Conservation (phyloP, 164 flowering plant genomes). For the Chimonanthus praecox region DNA sequence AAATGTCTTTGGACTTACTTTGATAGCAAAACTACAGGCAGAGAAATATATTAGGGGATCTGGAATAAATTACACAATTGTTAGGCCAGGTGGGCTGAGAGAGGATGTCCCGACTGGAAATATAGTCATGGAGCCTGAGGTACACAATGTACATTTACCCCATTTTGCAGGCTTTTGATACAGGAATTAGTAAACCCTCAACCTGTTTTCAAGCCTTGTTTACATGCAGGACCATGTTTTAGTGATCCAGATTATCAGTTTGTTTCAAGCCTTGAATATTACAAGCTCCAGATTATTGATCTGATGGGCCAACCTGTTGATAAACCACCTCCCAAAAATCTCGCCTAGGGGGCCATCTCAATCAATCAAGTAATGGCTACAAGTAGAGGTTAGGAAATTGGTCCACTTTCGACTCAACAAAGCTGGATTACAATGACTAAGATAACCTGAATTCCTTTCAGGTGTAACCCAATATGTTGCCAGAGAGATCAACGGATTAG, state of each 20-base stretch:
- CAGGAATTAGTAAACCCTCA: not conserved
- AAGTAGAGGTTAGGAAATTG: not conserved
- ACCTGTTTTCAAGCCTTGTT: not conserved
- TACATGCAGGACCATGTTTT: not conserved
- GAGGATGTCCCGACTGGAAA: conserved; percentile 88
- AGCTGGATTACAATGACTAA: not conserved
- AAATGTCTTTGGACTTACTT: conserved; percentile 79
- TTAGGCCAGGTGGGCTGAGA: conserved; percentile 93
- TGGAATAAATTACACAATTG: conserved; percentile 89
- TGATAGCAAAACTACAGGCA: conserved; percentile 94
- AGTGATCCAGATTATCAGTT: not conserved
- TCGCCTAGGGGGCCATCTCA: too few species aligned
- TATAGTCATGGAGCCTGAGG: conserved; percentile 91
- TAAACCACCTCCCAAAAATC: too few species aligned
- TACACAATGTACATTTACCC: conserved; percentile 13
- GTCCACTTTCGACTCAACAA: not conserved
- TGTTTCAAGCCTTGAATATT: too few species aligned
- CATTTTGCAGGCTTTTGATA: not conserved
- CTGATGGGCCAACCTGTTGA: too few species aligned
- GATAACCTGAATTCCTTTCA: too few species aligned
- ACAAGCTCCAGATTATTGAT: too few species aligned
- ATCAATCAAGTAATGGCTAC: not conserved
- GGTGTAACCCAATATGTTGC: too few species aligned
- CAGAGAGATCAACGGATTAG: too few species aligned
- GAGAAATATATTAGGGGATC: conserved; percentile 77